Conservation (phyloP, 257 asterid species). For the Solanum corneliomulleri region DNA sequence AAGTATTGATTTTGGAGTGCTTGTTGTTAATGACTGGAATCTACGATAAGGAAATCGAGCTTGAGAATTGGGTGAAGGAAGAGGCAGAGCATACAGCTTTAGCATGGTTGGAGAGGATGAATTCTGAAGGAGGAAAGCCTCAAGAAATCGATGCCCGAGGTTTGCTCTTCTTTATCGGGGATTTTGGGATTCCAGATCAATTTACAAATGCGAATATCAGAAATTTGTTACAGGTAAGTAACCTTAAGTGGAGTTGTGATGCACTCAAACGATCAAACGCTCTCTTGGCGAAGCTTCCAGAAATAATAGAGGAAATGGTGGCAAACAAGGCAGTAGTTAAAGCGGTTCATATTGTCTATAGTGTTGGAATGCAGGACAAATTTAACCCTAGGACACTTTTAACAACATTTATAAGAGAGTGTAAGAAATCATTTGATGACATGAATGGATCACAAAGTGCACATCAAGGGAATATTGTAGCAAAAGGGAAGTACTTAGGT, state of each 20-base stretch:
- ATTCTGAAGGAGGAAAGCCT: conserved; percentile 55
- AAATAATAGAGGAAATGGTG: conserved; percentile 42
- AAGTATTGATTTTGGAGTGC: conserved; percentile 59
- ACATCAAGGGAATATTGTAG: conserved; percentile 28
- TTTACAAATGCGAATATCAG: conserved; percentile 47
- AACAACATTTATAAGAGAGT: conserved; percentile 40
- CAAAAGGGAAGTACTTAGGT: conserved; percentile 48
- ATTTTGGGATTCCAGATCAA: conserved; percentile 48
- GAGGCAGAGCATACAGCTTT: conserved; percentile 51
- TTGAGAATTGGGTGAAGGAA: conserved; percentile 33
- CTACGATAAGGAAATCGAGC: not conserved
- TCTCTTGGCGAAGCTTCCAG: conserved; percentile 52
- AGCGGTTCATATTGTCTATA: conserved; percentile 49
- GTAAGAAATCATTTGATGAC: conserved; percentile 34
- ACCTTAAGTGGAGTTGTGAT: conserved; percentile 41
- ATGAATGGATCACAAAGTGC: conserved; percentile 29
- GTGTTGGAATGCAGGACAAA: conserved; percentile 55
- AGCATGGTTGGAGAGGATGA: conserved; percentile 66
- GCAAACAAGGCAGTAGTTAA: conserved; percentile 50
- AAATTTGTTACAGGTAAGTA: conserved; percentile 45
- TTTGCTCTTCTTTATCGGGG: conserved; percentile 51
- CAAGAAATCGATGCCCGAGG: conserved; percentile 70
- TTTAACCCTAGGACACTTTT: conserved; percentile 42
- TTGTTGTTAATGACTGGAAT: conserved; percentile 35
- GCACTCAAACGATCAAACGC: conserved; percentile 36